phyloP scores from a whole-genome alignment of 192 early-diverging fungal species.

The Coemansia sp. region DNA sequence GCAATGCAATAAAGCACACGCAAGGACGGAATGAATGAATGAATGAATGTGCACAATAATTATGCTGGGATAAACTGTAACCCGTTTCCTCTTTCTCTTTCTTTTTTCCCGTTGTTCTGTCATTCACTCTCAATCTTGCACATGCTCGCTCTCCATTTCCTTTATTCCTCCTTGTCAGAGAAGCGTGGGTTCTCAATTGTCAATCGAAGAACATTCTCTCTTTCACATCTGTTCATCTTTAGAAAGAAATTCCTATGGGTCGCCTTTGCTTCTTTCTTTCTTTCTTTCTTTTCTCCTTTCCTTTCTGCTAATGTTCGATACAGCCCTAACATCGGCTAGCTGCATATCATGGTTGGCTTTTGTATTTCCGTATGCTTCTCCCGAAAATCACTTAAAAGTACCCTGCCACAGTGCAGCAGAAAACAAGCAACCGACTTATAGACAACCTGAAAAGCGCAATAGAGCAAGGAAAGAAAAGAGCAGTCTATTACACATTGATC shows the following conservation, averaged over 20 bases:
- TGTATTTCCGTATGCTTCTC: neutral
- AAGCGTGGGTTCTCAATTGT: neutral
- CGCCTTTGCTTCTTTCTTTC: no score
- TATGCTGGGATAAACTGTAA: no score
- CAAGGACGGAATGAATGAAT: no score
- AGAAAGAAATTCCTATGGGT: neutral
- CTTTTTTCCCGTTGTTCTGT: neutral
- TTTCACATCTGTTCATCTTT: neutral
- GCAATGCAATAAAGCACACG: no score
- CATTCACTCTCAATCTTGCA: neutral
- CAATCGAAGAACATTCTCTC: neutral
- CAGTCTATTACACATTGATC: no score
- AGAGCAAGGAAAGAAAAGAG: no score
- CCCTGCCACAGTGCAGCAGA: no score
- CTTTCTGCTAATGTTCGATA: conserved; percentile 10
- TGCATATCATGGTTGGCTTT: neutral
- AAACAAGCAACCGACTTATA: no score
- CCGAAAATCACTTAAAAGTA: neutral
- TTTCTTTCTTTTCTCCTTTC: neutral
- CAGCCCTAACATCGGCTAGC: neutral
- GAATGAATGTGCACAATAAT: no score
- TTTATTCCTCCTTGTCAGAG: neutral
- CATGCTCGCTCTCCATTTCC: neutral
- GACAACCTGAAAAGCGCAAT: no score
- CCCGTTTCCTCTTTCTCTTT: neutral